Evolutionary conservation across 2,329 filamentous ascomycete species (phyloP), one percentile per base, ranked within the genome.

Genomic region (Mycosphaerella arachidis): DNA sequence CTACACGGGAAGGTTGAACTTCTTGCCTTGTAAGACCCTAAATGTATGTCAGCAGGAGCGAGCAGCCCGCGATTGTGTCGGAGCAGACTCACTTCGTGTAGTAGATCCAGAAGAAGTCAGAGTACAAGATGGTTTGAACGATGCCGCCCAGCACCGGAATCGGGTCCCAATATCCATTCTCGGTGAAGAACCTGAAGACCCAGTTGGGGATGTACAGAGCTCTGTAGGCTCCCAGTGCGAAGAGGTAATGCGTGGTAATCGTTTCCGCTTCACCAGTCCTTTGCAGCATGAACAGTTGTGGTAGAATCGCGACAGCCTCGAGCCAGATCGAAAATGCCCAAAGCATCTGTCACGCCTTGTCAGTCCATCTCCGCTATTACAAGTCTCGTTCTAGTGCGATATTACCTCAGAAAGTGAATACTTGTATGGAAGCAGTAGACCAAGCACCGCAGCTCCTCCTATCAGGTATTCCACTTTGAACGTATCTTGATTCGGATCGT

Each of bases 241-340:
- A 96, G 46, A 99, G 84, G 76, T 99, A 99, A 78, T 99, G 93
- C 1, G 92, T 96, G 12, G 94, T 99, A 73, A 99, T 99, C n/a
- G 94, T 97, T 79, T 99, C 94, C 10, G 94, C 95, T 79, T 97
- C 93, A 67, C 94, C 95, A 0, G 94, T 99, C 70, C 94, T 84
- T 79, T 99, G 94, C 65, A 99, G 83, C 91, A 99, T 95, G 78
- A 99, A 97, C 56, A 99, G 84, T 79, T 99, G 94, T 1, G 94
- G 94, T 62, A 99, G 84, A 69, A 99, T 99, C 55, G 94, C 94
- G 18, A 99, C 94, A 4, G 90, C 88, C 79, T 99, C 94, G 33
- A 99, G 85, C 94, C 94, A 99, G 75, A 99, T 97, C 56, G 90
- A 95, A 76, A 97, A 99, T 24, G 94, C 89, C 94, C 94, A 99